phyloP scores from a whole-genome alignment of 192 early-diverging fungal genomes.

The Coemansia sp. region DNA sequence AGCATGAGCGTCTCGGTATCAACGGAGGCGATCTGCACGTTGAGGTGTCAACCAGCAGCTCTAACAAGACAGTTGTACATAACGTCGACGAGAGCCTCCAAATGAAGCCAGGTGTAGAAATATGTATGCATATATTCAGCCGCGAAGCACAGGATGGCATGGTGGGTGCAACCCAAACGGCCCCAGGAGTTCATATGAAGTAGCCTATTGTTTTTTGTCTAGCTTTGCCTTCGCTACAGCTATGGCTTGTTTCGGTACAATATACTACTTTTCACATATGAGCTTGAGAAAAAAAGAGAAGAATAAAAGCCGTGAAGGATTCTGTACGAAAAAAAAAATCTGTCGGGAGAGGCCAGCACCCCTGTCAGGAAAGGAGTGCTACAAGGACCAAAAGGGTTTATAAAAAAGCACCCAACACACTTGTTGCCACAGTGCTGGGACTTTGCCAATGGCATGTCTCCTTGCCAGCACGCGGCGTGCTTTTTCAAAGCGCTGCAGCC shows the following conservation, averaged over 20 bases:
- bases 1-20: not conserved
- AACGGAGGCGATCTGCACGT: not conserved
- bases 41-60: not conserved
- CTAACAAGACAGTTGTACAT: not conserved
- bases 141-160: not conserved
- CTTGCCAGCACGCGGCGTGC: not conserved
- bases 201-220: no score
- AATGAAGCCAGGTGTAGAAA: not conserved
- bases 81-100: not conserved
- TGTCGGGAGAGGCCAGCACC: no score
- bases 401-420: no score
- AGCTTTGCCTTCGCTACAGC: no score
- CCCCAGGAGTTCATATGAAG: not conserved
- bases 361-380: no score
- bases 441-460: not conserved
- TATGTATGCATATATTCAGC: not conserved
- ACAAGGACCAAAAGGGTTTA: no score
- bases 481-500: no score
- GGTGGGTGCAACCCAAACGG: not conserved
- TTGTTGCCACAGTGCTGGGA: not conserved
- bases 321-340: no score
- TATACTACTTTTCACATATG: no score
- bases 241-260: no score
- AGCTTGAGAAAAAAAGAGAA: no score
- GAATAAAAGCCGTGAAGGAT: no score